Percentiles rank a stretch among this genome's conserved stretches.
Conservation (phyloP, 108 stramenopile species). For the Cyclotella kingstonii region DNA sequence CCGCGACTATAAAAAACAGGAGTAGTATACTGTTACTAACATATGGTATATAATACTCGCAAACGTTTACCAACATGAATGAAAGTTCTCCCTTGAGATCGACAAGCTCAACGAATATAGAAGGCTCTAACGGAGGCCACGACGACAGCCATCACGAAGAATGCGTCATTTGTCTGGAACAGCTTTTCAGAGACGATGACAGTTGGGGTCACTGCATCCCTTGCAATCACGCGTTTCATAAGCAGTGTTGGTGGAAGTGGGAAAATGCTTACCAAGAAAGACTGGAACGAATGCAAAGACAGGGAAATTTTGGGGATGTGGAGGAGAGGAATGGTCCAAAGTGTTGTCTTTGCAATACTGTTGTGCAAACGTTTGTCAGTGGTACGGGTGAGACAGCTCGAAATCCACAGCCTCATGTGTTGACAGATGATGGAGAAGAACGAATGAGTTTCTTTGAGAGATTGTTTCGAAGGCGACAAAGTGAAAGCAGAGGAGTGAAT, state of each 20-base stretch:
- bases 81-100: too few species aligned
- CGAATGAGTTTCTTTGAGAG: conserved; percentile 1
- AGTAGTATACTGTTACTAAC: too few species aligned
- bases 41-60: too few species aligned
- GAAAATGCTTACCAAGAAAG: conserved; percentile 30
- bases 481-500: neutral
- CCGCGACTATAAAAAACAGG: too few species aligned
- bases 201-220: conserved; percentile 36
- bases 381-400: conserved; percentile 28
- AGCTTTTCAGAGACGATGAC: conserved; percentile 8
- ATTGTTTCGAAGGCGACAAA: neutral
- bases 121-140: too few species aligned
- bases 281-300: conserved; percentile 6
- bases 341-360: conserved; percentile 42
- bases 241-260: conserved; percentile 47
- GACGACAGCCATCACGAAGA: conserved; percentile 24
- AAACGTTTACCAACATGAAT: too few species aligned
- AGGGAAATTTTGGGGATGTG: neutral
- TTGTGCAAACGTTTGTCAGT: conserved; percentile 32
- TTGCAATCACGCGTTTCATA: conserved; percentile 40
- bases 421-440: conserved; percentile 8
- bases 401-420: conserved; percentile 33
- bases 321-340: conserved; percentile 5
- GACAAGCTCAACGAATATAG: too few species aligned
- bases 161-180: conserved; percentile 45